Base-by-base conservation (phyloP, 306 rosid species). In the Castanea crenata region DNA sequence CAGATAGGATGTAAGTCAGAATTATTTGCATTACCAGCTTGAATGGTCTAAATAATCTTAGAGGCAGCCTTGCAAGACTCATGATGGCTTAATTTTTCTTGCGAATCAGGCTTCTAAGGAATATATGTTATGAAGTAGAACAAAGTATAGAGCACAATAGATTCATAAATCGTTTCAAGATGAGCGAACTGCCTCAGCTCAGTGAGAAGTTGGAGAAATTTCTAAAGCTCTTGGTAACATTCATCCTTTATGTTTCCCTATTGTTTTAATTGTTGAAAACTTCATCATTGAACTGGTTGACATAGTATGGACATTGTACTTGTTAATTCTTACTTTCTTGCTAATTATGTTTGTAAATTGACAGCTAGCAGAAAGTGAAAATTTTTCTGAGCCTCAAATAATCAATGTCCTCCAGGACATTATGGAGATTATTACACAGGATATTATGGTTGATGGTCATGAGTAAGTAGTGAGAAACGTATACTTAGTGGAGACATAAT, bases 361-460 rank as follows among this genome's bases (percentile, higher is more conserved):
- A 79, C 96, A 95, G 99, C 88, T 61, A 79, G 58, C 71, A 19
- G 87, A 87, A 21, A 88, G 76, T 18, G 83, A 75, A 54, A 86
- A 84, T 44, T 65, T 21, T 38, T 58, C 31, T 55, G 68, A 63
- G 76, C 77, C 94, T 59, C 96, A 89, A 81, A 85, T 93, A 82
- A 89, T 91, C 88, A 91, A 95, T 76, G 98, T 90, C 69, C 84
- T 95, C 81, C 99, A 95, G 80, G 98, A 95, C 85, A 91, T 93
- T 76, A 85, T 91, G 80, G 99, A 95, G 86, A 95, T 95, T 82
- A 87, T 95, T 85, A 86, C 84, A 58, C 89, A 89, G 80, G 99
- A 95, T 86, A 91, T 91, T 79, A 95, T 95, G 96, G n/a, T 74
- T 29, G 86, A 89, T 52, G 93, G 91, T 49, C 86, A 82, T 38